These are phyloP conservation scores for Jamesozyma jinghongensis DNA, from an alignment of 805 yeast genomes.

Conservation along the genomic window DNA sequence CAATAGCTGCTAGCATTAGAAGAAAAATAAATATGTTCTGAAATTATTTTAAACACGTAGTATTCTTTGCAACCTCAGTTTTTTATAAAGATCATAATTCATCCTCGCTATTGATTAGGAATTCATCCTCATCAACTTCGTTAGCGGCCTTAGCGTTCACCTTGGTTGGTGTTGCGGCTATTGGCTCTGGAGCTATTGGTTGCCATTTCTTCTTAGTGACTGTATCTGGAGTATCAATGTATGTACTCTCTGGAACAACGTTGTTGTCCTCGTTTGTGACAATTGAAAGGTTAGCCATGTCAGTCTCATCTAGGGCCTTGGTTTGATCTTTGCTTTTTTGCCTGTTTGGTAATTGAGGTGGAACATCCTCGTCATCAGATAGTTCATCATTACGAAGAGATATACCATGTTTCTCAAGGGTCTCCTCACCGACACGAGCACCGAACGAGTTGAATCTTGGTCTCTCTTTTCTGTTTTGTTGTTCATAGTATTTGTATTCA, in stretches of 20 bases:
- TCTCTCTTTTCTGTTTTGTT: constrained; percentile 12
- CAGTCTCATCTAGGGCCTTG: not conserved
- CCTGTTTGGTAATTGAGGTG: constrained; percentile 28
- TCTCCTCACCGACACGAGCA: constrained; percentile 25
- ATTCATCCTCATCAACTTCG: constrained; percentile 22
- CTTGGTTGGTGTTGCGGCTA: constrained; percentile 22
- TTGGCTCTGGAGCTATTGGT: constrained; percentile 22
- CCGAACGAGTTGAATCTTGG: constrained; percentile 29
- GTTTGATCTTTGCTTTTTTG: constrained; percentile 4
- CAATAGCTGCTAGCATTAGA: constrained; percentile 12
- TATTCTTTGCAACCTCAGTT: too few species aligned
- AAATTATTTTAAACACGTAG: not conserved
- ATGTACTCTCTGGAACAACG: constrained; percentile 25
- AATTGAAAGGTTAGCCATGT: constrained; percentile 4
- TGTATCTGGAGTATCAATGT: constrained; percentile 27
- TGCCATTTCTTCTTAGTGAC: constrained; percentile 20
- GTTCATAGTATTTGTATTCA: constrained; percentile 10
- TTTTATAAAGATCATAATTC: constrained; percentile 9
- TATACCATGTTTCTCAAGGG: constrained; percentile 27
- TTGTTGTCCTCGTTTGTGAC: constrained; percentile 11
- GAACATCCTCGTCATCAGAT: constrained; percentile 28
- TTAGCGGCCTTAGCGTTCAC: constrained; percentile 6
- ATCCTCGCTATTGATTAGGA: constrained; percentile 27
- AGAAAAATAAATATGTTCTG: constrained; percentile 6
- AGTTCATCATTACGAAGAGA: constrained; percentile 24